phyloP scores from a whole-genome alignment of 495 filamentous ascomycete genomes.

The Aspergillus sparsus region DNA sequence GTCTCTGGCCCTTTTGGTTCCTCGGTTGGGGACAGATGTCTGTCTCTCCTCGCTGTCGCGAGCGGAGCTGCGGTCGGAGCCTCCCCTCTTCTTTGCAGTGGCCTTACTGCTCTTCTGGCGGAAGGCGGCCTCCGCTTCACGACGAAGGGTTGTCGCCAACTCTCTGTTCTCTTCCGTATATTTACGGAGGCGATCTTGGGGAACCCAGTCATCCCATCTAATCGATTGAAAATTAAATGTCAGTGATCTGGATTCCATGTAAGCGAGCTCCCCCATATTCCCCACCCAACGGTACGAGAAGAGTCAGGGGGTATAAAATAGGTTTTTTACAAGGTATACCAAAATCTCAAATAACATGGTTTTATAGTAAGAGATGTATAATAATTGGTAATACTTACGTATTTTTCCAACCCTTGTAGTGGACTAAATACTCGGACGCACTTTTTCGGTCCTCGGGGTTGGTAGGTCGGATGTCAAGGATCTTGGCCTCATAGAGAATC shows the following conservation, averaged over 20 bases:
- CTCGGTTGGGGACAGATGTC: slow-evolving; percentile 62
- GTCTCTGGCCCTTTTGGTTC: slow-evolving; percentile 72
- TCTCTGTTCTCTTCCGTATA: slow-evolving; percentile 92
- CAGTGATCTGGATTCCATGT: slow-evolving; percentile 20
- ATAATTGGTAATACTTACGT: slow-evolving; percentile 60
- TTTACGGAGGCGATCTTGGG: slow-evolving; percentile 90
- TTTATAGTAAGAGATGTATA: slow-evolving; percentile 3
- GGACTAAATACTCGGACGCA: slow-evolving; percentile 81
- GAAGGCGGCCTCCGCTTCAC: slow-evolving; percentile 44
- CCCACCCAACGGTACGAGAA: slow-evolving; percentile 11
- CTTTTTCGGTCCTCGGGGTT: slow-evolving; percentile 71
- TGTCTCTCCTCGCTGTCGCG: slow-evolving; percentile 86
- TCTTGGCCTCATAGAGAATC: slow-evolving; percentile 94
- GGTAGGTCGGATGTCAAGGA: slow-evolving; percentile 70
- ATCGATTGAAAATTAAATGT: slow-evolving; percentile 9
- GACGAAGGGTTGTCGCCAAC: slow-evolving; percentile 59
- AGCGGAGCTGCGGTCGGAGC: slow-evolving; percentile 75
- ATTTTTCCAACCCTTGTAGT: slow-evolving; percentile 99
- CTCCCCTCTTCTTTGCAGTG: slow-evolving; percentile 60
- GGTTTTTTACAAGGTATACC: background rate
- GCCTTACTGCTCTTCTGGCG: slow-evolving; percentile 45
- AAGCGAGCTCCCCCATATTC: slow-evolving; percentile 1
- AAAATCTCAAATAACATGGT: background rate
- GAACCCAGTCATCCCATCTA: slow-evolving; percentile 98
- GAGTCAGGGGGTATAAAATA: slow-evolving; percentile 17